Evolutionary conservation across 306 rosid species (phyloP).

Genomic region (Mimosa bimucronata): DNA sequence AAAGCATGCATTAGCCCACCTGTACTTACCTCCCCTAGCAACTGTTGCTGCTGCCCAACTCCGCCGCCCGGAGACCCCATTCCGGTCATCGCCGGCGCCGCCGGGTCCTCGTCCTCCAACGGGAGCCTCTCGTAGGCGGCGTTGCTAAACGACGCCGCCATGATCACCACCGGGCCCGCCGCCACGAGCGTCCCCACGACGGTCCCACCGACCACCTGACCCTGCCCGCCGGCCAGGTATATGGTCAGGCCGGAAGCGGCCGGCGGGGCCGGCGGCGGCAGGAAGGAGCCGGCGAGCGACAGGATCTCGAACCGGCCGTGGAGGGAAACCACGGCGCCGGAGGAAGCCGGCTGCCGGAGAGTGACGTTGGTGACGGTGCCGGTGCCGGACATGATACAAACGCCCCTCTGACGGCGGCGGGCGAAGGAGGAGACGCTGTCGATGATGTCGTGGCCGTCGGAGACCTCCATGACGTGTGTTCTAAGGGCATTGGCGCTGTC

Average conservation of each 20-base stretch:
- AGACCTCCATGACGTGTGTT: conserved; percentile 92
- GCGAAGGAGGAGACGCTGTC: conserved; percentile 88
- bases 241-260: conserved; percentile 85
- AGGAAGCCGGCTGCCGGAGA: conserved; percentile 81
- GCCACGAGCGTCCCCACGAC: conserved; percentile 79
- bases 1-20: conserved; percentile 75
- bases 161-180: conserved; percentile 87
- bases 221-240: conserved; percentile 89
- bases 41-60: conserved; percentile 51
- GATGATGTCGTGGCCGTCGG: conserved; percentile 84
- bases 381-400: conserved; percentile 90
- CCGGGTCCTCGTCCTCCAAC: conserved; percentile 79
- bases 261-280: conserved; percentile 93
- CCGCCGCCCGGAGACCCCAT: conserved; percentile 66
- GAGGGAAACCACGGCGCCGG: conserved; percentile 78
- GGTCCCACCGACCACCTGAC: conserved; percentile 95
- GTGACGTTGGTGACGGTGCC: conserved; percentile 93
- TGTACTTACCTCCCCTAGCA: conserved; percentile 56
- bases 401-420: conserved; percentile 86
- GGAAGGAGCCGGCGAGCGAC: conserved; percentile 78
- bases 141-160: conserved; percentile 97
- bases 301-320: conserved; percentile 94
- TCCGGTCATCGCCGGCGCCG: conserved; percentile 52
- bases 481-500: conserved; percentile 96
- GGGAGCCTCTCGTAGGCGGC: conserved; percentile 97